Conservation (phyloP, 163 green algal species). For the Scenedesmus sp. region DNA sequence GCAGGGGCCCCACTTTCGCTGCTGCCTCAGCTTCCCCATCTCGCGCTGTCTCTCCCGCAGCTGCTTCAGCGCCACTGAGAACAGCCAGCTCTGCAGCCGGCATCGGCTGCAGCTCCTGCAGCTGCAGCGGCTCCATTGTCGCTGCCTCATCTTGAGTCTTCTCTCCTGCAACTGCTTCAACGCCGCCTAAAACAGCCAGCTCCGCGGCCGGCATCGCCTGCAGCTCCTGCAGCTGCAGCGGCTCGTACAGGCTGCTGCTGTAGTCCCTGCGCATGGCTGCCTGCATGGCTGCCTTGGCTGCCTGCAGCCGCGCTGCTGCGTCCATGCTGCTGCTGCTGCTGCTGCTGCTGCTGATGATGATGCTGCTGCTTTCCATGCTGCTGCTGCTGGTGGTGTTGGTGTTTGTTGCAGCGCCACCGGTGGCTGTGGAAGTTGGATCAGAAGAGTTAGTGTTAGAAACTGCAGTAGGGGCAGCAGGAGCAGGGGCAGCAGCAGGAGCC, state of each 20-base stretch:
- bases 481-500: background rate
- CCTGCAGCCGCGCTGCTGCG: background rate
- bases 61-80: background rate
- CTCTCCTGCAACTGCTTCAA: background rate
- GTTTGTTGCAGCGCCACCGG: background rate
- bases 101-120: background rate
- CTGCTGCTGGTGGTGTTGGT: slow-evolving; percentile 10
- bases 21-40: too few relatives aligned
- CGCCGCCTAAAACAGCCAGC: too few relatives aligned
- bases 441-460: too few relatives aligned
- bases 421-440: too few relatives aligned
- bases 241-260: background rate
- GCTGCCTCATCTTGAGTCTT: too few relatives aligned
- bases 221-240: background rate
- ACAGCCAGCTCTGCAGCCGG: background rate
- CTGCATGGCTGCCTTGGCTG: background rate
- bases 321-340: background rate
- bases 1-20: too few relatives aligned
- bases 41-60: background rate
- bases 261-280: background rate
- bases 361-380: background rate
- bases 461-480: background rate
- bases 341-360: background rate
- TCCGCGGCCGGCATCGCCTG: too few relatives aligned
- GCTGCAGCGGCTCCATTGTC: background rate